Evolutionary conservation across 805 yeast species (phyloP).

Genomic region (Pichia occidentalis): DNA sequence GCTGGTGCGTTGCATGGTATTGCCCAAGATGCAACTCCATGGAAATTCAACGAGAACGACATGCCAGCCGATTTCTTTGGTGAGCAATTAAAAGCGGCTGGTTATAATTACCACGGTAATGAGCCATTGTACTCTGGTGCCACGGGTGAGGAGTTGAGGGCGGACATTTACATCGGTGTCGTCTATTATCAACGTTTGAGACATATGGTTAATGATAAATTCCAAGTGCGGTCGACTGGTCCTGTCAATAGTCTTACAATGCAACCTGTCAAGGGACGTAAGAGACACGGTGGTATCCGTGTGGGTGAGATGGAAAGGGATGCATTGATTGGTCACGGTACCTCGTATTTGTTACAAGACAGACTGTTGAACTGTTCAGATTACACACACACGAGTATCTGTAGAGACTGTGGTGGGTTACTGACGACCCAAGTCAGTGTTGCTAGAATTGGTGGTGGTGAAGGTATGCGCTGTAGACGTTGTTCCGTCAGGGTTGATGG

Average conservation of each 20-base stretch:
- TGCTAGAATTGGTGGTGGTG: slow-evolving; percentile 78
- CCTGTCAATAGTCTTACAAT: slow-evolving; percentile 94
- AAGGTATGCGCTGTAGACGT: slow-evolving; percentile 81
- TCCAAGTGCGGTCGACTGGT: slow-evolving; percentile 98
- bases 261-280: slow-evolving; percentile 99
- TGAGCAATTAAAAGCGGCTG: slow-evolving; percentile 79
- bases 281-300: slow-evolving; percentile 98
- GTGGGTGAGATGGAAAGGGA: slow-evolving; percentile 99
- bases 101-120: slow-evolving; percentile 96
- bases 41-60: slow-evolving; percentile 85
- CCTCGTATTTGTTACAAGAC: slow-evolving; percentile 90
- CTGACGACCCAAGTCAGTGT: slow-evolving; percentile 85
- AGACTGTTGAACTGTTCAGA: slow-evolving; percentile 92
- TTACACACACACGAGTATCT: slow-evolving; percentile 83
- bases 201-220: slow-evolving; percentile 99
- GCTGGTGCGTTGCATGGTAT: slow-evolving; percentile 97
- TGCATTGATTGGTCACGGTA: slow-evolving; percentile 97
- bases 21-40: slow-evolving; percentile 96
- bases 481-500: slow-evolving; percentile 72
- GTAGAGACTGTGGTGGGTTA: slow-evolving; percentile 90
- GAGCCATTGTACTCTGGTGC: slow-evolving; percentile 99
- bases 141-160: slow-evolving; percentile 95
- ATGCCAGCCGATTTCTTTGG: slow-evolving; percentile 98
- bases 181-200: slow-evolving; percentile 97
- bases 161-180: slow-evolving; percentile 93